Percentiles rank a stretch among this genome's conserved stretches.
phyloP scores from a whole-genome alignment of 108 stramenopile genomes.

The Cyclotella kingstonii region DNA sequence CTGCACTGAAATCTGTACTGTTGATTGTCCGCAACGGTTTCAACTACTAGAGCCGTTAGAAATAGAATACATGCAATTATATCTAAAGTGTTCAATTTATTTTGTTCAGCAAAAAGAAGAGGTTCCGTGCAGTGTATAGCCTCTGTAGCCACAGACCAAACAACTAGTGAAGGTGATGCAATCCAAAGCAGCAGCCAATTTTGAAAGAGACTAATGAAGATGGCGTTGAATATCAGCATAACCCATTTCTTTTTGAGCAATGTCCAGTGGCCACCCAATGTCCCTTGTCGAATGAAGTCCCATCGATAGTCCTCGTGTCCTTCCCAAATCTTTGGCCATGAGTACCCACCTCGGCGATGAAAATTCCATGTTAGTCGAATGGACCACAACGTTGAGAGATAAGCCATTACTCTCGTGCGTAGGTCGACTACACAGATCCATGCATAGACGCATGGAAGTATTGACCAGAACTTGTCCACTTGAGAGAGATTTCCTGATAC shows the following conservation, averaged over 20 bases:
- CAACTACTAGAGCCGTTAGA: slow-evolving; percentile 49
- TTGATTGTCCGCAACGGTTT: slow-evolving; percentile 76
- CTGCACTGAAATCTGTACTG: slow-evolving; percentile 72
- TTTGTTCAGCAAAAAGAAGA: background rate
- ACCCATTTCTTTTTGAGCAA: slow-evolving; percentile 44
- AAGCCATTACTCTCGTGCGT: slow-evolving; percentile 59
- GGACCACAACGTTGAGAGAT: slow-evolving; percentile 68
- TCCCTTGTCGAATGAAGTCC: slow-evolving; percentile 50
- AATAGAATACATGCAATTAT: slow-evolving; percentile 37
- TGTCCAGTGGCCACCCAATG: slow-evolving; percentile 33
- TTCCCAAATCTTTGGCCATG: slow-evolving; percentile 49
- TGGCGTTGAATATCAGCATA: slow-evolving; percentile 65
- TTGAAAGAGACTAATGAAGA: slow-evolving; percentile 68
- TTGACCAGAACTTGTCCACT: slow-evolving; percentile 76
- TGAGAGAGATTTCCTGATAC: slow-evolving; percentile 59
- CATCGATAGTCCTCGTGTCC: slow-evolving; percentile 86
- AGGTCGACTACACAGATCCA: slow-evolving; percentile 59
- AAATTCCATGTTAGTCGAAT: slow-evolving; percentile 75
- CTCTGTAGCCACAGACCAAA: slow-evolving; percentile 37
- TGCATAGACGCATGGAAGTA: slow-evolving; percentile 64
- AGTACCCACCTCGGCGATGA: slow-evolving; percentile 70
- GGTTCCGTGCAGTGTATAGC: slow-evolving; percentile 16
- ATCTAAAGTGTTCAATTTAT: slow-evolving; percentile 50
- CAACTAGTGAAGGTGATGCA: slow-evolving; percentile 60
- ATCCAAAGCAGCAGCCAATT: slow-evolving; percentile 65